A percentile compares a stretch with the other conserved stretches of the same genome.
Conservation (phyloP, 78 protist genomes). For the slime mould (Dictyostelium discoideum) region DNA sequence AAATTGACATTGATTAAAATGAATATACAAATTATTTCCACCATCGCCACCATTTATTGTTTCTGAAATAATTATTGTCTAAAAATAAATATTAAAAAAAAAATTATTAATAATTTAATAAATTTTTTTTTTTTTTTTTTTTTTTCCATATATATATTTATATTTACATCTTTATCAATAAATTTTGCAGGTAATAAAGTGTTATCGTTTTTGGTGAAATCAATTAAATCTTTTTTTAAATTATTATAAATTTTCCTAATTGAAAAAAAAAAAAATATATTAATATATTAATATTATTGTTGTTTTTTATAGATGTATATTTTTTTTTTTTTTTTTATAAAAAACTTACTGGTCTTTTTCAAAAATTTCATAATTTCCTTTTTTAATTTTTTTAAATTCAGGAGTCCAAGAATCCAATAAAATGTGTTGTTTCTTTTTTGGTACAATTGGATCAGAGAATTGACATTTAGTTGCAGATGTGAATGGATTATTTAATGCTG, state of each 20-base stretch:
- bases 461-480: neutral
- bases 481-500: constrained; percentile 44
- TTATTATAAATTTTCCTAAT: neutral
- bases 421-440: constrained; percentile 20
- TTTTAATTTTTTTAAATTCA: constrained; percentile 31
- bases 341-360: constrained; percentile 21
- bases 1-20: constrained; percentile 36
- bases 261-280: neutral
- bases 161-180: constrained; percentile 33
- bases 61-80: constrained; percentile 62
- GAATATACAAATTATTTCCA: constrained; percentile 56
- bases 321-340: neutral
- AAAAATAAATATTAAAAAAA: neutral
- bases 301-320: neutral
- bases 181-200: constrained; percentile 29
- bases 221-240: constrained; percentile 40
- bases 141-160: neutral
- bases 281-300: neutral
- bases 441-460: neutral
- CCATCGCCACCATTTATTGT: neutral
- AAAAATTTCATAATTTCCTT: constrained; percentile 21
- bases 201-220: constrained; percentile 30
- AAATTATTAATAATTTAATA: neutral
- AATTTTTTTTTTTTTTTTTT: neutral
- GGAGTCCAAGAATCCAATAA: neutral